Evolutionary conservation across 192 early-diverging fungal genomes (phyloP), one percentile per base, ranked within the genome.

Genomic region (Helicostylum pulchrum): DNA sequence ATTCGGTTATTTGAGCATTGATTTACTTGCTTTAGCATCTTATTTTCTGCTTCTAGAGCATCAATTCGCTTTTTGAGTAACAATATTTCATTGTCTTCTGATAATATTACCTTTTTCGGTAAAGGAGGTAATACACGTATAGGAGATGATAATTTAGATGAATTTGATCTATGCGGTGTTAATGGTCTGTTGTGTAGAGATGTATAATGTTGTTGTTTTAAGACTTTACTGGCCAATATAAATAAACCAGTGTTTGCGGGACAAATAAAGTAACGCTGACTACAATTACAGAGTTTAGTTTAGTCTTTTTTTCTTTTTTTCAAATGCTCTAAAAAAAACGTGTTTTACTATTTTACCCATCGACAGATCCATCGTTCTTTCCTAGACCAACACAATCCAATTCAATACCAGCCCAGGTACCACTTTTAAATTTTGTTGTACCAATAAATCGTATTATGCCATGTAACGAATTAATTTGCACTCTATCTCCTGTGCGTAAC

Each of bases 381-480:
- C 90, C 90, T 30, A 75, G 79, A 7, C 86, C 87, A 7, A 62
- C 67, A 36, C 79, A 77, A 55, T 92, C 87, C 9, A 92, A 69
- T 66, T 88, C 86, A 55, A 92, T 77, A 15, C 90, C 90, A 12
- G 88, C 90, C 88, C 88, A 92, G 5, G 76, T 78, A 4, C 88
- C 90, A 19, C 80, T 77, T 71, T 90, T 90, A 53, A 86, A 85
- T 30, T 86, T 76, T 14, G 85, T 83, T 0, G 86, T 79, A 6
- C 90, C 90, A 15, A 90, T 46, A 61, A 79, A 92, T 34, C 78
- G 80, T 17, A 92, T 74, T 21, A 80, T 85, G 46, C 90, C 90
- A 23, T 59, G 21, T 1, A 74, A 14, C 14, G 57, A 45, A 59
- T 59, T 59, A 20, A 59, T 36, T 43, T 39, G 43, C 6, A 59